Percentiles rank a stretch among this genome's conserved stretches.
These are phyloP conservation scores for Emmonsiellopsis sp. DNA, from an alignment of 2,329 filamentous ascomycete genomes.

Conservation along the genomic window DNA sequence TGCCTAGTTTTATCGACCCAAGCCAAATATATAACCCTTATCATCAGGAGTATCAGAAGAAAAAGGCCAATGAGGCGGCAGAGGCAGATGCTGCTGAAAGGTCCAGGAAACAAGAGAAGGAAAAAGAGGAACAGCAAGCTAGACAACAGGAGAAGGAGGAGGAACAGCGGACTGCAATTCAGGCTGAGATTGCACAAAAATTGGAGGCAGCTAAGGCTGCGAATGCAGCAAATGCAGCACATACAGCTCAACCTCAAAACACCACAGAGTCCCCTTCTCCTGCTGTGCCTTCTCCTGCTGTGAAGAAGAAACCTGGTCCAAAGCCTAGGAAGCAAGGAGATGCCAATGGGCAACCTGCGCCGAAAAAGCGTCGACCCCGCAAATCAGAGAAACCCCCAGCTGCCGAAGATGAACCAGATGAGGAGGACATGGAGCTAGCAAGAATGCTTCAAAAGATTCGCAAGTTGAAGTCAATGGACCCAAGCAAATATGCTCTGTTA, in stretches of 20 bases:
- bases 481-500: constrained; percentile 44
- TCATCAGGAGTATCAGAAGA: constrained; percentile 39
- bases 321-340: neutral
- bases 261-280: constrained; percentile 2
- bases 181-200: constrained; percentile 7
- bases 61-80: constrained; percentile 23
- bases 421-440: constrained; percentile 42
- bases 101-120: neutral
- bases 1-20: constrained; percentile 42
- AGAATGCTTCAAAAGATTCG: constrained; percentile 51
- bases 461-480: constrained; percentile 47
- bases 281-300: neutral
- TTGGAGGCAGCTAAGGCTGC: neutral
- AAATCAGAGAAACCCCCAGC: neutral
- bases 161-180: neutral
- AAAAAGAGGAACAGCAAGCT: constrained; percentile 15
- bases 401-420: constrained; percentile 2
- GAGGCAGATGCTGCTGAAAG: constrained; percentile 22
- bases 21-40: constrained; percentile 47
- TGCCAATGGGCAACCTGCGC: too few relatives aligned
- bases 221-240: constrained; percentile 4
- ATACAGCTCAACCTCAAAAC: neutral
- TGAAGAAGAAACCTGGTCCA: constrained; percentile 1
- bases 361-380: neutral
- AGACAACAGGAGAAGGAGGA: constrained; percentile 20